Conservation (phyloP, 495 filamentous ascomycete species). For the Xylaria bambusicola region DNA sequence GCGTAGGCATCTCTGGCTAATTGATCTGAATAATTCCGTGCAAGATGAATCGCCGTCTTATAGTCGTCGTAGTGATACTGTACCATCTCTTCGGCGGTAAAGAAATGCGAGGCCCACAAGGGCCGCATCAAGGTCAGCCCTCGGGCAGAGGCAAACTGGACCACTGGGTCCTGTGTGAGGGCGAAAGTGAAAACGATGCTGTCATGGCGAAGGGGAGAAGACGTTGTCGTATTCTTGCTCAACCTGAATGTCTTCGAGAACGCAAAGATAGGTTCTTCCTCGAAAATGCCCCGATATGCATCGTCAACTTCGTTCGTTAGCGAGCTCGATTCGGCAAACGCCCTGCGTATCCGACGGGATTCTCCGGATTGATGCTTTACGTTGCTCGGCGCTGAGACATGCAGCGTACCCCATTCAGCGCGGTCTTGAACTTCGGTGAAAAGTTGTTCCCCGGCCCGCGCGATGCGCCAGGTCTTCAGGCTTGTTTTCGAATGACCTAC, state of each 20-base stretch:
- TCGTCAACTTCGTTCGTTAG: constrained; percentile 60
- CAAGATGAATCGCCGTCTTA: constrained; percentile 59
- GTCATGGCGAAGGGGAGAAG: constrained; percentile 32
- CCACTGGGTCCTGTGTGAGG: constrained; percentile 79
- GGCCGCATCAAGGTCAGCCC: constrained; percentile 84
- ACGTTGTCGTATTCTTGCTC: constrained; percentile 29
- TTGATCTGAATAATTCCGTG: constrained; percentile 76
- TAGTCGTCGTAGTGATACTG: constrained; percentile 77
- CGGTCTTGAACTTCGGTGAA: constrained; percentile 76
- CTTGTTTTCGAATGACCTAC: constrained; percentile 20
- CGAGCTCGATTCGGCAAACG: constrained; percentile 69
- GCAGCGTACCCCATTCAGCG: constrained; percentile 86
- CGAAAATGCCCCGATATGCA: constrained; percentile 69
- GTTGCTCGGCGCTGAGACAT: constrained; percentile 71
- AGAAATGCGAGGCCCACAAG: constrained; percentile 79
- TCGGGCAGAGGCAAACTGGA: constrained; percentile 80
- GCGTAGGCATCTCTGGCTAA: constrained; percentile 74
- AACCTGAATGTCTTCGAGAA: constrained; percentile 78
- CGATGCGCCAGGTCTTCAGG: constrained; percentile 63
- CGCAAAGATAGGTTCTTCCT: constrained; percentile 87
- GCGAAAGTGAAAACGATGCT: constrained; percentile 82
- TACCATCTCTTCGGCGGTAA: constrained; percentile 62
- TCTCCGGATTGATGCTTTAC: constrained; percentile 69
- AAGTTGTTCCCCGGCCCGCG: constrained; percentile 63
- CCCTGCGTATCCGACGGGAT: constrained; percentile 65